Conservation (phyloP, 768 basidiomycete species). For the Coprinopsis marcescibilis region DNA sequence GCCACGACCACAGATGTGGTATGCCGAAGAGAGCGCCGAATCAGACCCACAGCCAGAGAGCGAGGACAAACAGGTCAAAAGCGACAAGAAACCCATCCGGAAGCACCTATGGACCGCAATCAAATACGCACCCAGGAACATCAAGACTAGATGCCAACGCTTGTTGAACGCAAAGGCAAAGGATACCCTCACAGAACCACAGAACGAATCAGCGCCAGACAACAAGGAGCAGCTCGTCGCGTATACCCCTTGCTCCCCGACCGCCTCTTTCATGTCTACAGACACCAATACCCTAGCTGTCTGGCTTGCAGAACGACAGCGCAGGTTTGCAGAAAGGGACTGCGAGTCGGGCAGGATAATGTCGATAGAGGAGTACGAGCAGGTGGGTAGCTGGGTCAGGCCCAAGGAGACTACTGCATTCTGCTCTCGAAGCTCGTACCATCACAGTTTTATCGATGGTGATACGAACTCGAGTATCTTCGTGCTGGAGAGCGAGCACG, state of each 20-base stretch:
- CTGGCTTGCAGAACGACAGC: slow-evolving; percentile 37
- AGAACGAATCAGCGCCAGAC: neutral
- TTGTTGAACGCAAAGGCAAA: slow-evolving; percentile 5
- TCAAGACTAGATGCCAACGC: slow-evolving; percentile 10
- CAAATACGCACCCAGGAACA: slow-evolving; percentile 8
- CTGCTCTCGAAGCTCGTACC: slow-evolving; percentile 9
- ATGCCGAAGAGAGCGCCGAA: too few species aligned
- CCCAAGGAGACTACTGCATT: slow-evolving; percentile 14
- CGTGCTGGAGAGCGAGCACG: slow-evolving; percentile 7
- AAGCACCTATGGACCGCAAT: slow-evolving; percentile 8
- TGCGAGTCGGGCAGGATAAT: slow-evolving; percentile 25
- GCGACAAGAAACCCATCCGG: slow-evolving; percentile 8
- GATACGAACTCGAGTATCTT: slow-evolving; percentile 6
- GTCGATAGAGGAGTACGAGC: slow-evolving; percentile 44
- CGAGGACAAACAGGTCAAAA: neutral
- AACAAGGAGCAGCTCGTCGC: slow-evolving; percentile 5
- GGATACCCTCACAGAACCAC: neutral
- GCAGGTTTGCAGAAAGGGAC: slow-evolving; percentile 21
- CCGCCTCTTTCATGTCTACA: slow-evolving; percentile 19
- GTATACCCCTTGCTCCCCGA: slow-evolving; percentile 12
- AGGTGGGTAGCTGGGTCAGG: slow-evolving; percentile 42
- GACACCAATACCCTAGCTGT: slow-evolving; percentile 19
- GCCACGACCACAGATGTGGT: too few species aligned
- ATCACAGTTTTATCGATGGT: slow-evolving; percentile 8
- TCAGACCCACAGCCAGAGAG: neutral